A percentile compares a stretch with the other conserved stretches of the same genome.
Evolutionary conservation across 192 early-diverging fungal genomes (phyloP).

Genomic region (Coemansia sp.): DNA sequence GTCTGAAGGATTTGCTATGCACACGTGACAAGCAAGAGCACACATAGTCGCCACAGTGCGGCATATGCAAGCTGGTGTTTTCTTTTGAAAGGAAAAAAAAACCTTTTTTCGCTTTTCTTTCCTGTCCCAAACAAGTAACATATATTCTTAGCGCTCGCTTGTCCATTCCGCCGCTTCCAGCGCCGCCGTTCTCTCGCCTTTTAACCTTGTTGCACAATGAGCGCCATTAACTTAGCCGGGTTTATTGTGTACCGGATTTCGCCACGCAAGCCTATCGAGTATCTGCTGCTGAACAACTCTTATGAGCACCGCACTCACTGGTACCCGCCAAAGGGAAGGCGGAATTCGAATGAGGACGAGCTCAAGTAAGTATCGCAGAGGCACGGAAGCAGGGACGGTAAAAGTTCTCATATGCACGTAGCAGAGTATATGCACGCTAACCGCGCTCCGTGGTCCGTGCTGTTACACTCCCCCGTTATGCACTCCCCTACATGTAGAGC

Average conservation of each 20-base stretch:
- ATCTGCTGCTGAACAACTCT: constrained; percentile 83
- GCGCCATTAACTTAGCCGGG: constrained; percentile 57
- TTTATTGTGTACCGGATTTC: constrained; percentile 75
- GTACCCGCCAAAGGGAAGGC: constrained; percentile 80
- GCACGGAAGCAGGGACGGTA: background rate
- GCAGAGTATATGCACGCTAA: background rate
- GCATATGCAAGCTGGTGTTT: no score
- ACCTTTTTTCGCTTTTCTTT: background rate
- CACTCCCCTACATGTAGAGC: constrained; percentile 60
- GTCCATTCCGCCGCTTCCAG: no score
- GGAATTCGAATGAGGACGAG: constrained; percentile 81
- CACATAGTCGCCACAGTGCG: no score
- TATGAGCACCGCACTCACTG: constrained; percentile 81
- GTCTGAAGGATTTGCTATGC: background rate
- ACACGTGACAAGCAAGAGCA: background rate
- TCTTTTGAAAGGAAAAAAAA: background rate
- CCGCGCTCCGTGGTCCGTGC: background rate
- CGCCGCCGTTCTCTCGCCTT: no score
- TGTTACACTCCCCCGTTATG: background rate
- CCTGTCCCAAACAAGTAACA: no score
- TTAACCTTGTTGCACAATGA: constrained; percentile 35
- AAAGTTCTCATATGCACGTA: background rate
- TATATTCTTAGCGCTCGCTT: no score
- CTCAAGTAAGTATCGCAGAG: constrained; percentile 66
- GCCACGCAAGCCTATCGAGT: constrained; percentile 66